A percentile compares a stretch with the other conserved stretches of the same genome.
Conservation (phyloP, 2,329 filamentous ascomycete genomes). For the Bipolaris gigantea region DNA sequence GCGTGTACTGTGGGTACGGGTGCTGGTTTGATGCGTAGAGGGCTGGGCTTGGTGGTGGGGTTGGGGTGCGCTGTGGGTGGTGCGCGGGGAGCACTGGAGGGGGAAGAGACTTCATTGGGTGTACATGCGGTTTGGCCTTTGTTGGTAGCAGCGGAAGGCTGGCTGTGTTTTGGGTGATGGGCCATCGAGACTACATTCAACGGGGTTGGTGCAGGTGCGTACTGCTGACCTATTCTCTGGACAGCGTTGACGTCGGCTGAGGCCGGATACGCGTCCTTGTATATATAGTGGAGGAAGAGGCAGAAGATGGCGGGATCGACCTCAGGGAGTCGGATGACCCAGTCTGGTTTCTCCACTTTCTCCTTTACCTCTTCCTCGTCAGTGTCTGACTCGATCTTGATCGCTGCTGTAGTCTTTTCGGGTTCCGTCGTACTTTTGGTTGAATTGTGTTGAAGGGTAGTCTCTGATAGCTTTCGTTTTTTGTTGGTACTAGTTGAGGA, state of each 20-base stretch:
- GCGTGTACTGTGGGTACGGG: too few species aligned
- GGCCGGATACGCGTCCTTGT: constrained; percentile 20
- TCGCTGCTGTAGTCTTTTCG: background rate
- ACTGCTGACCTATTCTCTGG: background rate
- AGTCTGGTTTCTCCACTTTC: background rate
- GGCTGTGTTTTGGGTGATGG: background rate
- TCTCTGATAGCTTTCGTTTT: constrained; percentile 14
- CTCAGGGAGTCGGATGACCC: constrained; percentile 4
- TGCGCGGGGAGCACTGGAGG: background rate
- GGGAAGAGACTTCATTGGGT: background rate
- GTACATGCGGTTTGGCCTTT: background rate
- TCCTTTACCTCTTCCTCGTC: background rate
- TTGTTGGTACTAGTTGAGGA: constrained; percentile 1
- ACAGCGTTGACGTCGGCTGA: constrained; percentile 5
- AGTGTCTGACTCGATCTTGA: background rate
- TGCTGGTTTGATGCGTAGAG: too few species aligned
- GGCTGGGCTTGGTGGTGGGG: too few species aligned
- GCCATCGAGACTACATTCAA: background rate
- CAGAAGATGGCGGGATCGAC: constrained; percentile 20
- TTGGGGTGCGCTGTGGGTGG: background rate
- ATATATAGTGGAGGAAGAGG: constrained; percentile 28
- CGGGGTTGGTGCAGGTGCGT: background rate
- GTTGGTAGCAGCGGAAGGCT: background rate
- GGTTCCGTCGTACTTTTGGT: too few species aligned
- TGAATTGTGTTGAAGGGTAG: background rate